A percentile compares a stretch with the other conserved stretches of the same genome.
Evolutionary conservation across 768 basidiomycete genomes (phyloP).

Genomic region (Mycena kentingensis): DNA sequence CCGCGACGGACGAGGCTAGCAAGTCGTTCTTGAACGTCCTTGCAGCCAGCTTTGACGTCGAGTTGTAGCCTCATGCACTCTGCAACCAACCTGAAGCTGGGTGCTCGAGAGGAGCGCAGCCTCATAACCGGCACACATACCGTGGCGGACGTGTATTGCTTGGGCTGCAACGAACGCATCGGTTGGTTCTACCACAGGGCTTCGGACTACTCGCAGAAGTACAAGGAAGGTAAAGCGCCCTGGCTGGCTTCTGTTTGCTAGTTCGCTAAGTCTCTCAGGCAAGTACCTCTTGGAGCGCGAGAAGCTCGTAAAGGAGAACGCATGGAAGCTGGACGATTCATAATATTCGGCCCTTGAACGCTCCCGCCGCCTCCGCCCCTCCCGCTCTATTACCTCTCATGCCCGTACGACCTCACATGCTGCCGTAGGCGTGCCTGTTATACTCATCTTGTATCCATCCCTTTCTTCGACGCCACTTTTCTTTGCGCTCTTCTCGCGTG

Average conservation of each 20-base stretch:
- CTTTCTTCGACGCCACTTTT: background rate
- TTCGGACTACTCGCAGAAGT: constrained; percentile 74
- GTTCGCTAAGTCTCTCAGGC: constrained; percentile 44
- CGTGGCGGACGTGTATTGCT: constrained; percentile 78
- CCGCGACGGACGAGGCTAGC: constrained; percentile 81
- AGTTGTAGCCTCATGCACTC: constrained; percentile 68
- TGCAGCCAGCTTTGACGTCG: constrained; percentile 2
- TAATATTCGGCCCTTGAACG: constrained; percentile 1
- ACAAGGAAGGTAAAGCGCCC: constrained; percentile 70
- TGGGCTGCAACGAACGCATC: constrained; percentile 75
- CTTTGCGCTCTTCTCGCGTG: background rate
- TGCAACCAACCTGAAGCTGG: constrained; percentile 73
- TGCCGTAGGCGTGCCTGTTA: background rate
- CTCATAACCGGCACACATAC: constrained; percentile 79
- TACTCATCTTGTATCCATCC: background rate
- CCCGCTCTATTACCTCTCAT: background rate
- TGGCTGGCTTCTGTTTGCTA: background rate
- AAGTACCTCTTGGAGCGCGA: constrained; percentile 83
- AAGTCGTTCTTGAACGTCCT: constrained; percentile 33
- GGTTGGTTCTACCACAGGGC: constrained; percentile 88
- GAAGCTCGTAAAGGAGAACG: constrained; percentile 79
- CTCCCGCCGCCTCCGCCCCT: background rate
- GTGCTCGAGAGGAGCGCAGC: constrained; percentile 71
- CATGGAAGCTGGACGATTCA: constrained; percentile 61
- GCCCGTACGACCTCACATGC: background rate